Evolutionary conservation across 2,329 filamentous ascomycete species (phyloP), one percentile per base, ranked within the genome.

Genomic region (Cryphonectria radicalis): DNA sequence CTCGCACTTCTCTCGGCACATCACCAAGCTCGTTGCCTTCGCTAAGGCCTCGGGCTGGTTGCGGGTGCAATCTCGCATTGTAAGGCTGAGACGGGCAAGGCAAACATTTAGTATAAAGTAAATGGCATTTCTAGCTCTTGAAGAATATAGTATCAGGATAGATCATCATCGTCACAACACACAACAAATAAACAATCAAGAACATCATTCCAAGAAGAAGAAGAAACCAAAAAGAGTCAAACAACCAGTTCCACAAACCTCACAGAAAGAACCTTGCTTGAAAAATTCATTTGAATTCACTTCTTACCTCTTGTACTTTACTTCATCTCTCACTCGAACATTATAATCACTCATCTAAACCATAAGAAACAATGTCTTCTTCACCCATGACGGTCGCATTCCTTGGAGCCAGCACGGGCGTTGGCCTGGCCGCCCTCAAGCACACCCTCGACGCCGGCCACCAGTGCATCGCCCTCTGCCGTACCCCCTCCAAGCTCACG

Each of bases 331-430:
- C n/a, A 32, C 25, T 59, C 32, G 4, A 59, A 7, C 10, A 35
- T 19, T 8, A 25, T 14, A 7, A 59, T 14, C 13, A 17, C 25
- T 60, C 19, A 17, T 57, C 53, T 11, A 57, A 10, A n/a, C 28
- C 22, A 57, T 5, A 57, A 28, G n/a, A 60, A 14, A 66, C 40
- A 46, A 63, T 70, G 32, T n/a, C 71, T 63, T 19, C 71, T 64
- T 59, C 73, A 68, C 69, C 75, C 57, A 82, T 84, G 73, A 82
- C 84, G 4, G 77, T 88, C 69, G 81, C 84, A 62, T 87, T 89
- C 79, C 81, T 89, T 68, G 87, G 87, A 71, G 84, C 86, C 59
- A 88, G 84, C 32, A 83, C 82, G 46, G 87, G 87, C 64, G 81
- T 81, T 73, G 85, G 83, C 68, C 82, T 87, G 70, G 79, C 85